Base-by-base conservation (phyloP, 371 early-diverging fungal species). In the Rhizomucor pusillus region DNA sequence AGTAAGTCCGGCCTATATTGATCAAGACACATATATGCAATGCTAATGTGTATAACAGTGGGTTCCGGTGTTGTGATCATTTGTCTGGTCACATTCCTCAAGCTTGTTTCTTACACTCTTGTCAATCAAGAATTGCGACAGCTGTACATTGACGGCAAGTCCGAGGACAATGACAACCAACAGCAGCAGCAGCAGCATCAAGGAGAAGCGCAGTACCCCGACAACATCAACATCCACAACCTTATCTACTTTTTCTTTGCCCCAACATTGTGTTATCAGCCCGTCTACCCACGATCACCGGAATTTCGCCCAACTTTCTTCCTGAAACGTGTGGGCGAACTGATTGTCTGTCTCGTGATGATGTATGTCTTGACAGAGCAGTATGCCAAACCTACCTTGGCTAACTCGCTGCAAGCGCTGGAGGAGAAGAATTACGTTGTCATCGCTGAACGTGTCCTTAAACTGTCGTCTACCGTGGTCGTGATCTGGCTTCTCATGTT, bases 251-350 rank as follows among this genome's bases (percentile, higher is more conserved):
- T 91, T 65, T 79, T 82, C 72, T 73, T 86, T 56, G 90, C 89
- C 1, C 95, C 95, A 0, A 95, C 95, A 0, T 71, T 94, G 54
- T 90, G 91, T 64, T 95, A 94, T 66, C 95, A 95, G 62, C 89
- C 90, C 16, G 78, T 84, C 0, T 95, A 93, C 62, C 95, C 95
- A 59, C 81, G 89, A 19, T 80, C 87, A 0, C 60, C 72, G 0
- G 71, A 70, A 35, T 86, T 93, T 57, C 81, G 92, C 36, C 73
- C 71, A 54, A 78, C 79, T 9, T 93, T 92, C 56, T 81, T 94
- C 62, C 52, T 90, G 52, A 94, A 91, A 68, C 90, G 94, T 11
- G 52, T 89, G 0, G 62, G 79, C 1, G 94, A 95, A 69, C 61
- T 87, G 14, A 41, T 81, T 1, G 78, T 86, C 5, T 72, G 84